Base-by-base conservation (phyloP, 83 land plant species). In the Thuja plicata region DNA sequence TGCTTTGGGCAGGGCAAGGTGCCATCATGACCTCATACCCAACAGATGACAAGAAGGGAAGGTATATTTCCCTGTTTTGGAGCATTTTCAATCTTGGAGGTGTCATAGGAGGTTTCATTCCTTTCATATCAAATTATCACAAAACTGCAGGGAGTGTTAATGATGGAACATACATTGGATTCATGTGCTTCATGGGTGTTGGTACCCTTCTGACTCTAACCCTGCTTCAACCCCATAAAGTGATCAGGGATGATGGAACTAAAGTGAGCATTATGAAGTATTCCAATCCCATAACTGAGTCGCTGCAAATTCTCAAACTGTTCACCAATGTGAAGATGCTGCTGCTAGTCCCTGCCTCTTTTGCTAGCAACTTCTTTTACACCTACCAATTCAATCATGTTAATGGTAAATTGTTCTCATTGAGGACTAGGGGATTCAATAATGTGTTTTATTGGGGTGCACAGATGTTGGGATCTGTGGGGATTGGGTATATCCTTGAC, bases 351-450 rank as follows among this genome's bases (percentile, higher is more conserved):
- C 97, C 97, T 10, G 94, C 96, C 13, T 88, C 97, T 45, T 95
- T 95, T 92, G 93, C 96, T 45, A 95, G 97, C 93, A 97, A 97
- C 87, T 97, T 96, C 91, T 98, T 98, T 89, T 98, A 98, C 93
- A 93, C 86, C 62, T 97, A 97, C 52, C 52, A 48, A 48, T 48
- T 48, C 52, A 11, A 11, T 48, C 11, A 48, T 48, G 52, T 48
- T 48, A 96, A 96, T 81, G 97, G 93, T 12, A 40, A 46, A 24
- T 48, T 96, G 62, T 98, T 96, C 92, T 93, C 88, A 85, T 88
- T 96, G 24, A 90, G 98, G 40, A 94, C 99, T 16, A 93, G 95
- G 41, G 97, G 95, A n/a, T 88, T 98, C 77, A 98, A 98, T 92
- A 97, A 95, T 86, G 92, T 94, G 35, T 93, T 95, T 89, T 97